Base-by-base conservation (phyloP, 345 rosid species). In the Punica granatum region DNA sequence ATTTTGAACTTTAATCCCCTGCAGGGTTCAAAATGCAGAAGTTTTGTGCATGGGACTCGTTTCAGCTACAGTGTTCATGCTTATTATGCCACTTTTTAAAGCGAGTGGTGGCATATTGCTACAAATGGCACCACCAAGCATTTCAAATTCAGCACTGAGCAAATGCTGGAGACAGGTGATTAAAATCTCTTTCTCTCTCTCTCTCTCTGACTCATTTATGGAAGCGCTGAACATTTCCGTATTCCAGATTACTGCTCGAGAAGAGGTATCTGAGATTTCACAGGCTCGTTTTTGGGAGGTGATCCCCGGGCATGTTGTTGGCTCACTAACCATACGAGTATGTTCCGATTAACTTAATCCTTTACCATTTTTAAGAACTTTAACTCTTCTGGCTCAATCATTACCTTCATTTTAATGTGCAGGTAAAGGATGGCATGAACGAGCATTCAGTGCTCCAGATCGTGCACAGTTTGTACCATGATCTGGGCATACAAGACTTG, bases 281-380 rank as follows among this genome's bases (percentile, higher is more conserved):
- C 80, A 86, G 73, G 92, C 97, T 64, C 90, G 92, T 62, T 89
- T 94, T 70, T 94, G 99, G 97, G 99, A 91, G 82, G 75, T 88
- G 70, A 92, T 91, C 54, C 99, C 97, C 36, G 96, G 97, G 44
- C 97, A 91, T 75, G 85, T 79, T 65, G 86, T 89, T 66, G 97
- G 99, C 63, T 89, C 96, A 34, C 76, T 94, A 66, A 78, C 86
- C 54, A 77, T 94, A 53, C 88, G 81, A 96, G 97, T 88, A 81
- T 33, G 16, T 41, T 19, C 31, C 21, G 58, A 12, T 51, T 7
- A 23, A n/a, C 58, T 56, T n/a, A 28, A 56, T 56, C 33, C 61
- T 28, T 56, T 56, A 13, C n/a, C 32, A 23, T 25, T 2, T 51
- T 28, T 26, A 4, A 0, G 61, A 56, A 3, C 19, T 19, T 5